These are phyloP conservation scores for Venturia asperata DNA, from an alignment of 2,329 filamentous ascomycete species.

Conservation along the genomic window DNA sequence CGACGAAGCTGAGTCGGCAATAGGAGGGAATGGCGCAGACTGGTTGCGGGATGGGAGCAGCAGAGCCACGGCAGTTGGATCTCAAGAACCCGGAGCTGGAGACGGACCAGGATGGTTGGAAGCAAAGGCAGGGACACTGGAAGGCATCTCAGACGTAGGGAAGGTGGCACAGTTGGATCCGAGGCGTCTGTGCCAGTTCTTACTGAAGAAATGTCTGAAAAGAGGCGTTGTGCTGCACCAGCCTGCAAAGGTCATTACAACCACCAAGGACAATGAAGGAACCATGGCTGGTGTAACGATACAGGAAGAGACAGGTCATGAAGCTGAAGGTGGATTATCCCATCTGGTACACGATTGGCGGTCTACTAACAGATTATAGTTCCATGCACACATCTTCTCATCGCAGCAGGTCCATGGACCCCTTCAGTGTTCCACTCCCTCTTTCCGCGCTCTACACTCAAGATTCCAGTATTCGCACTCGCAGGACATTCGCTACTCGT, in stretches of 20 bases:
- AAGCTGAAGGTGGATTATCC: neutral
- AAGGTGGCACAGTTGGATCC: constrained; percentile 66
- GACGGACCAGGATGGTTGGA: constrained; percentile 53
- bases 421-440: constrained; percentile 55
- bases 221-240: constrained; percentile 61
- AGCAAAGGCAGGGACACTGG: constrained; percentile 46
- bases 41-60: constrained; percentile 62
- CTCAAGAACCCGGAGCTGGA: constrained; percentile 28
- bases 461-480: constrained; percentile 53
- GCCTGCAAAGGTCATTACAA: constrained; percentile 50
- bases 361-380: constrained; percentile 33
- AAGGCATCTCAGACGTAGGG: constrained; percentile 54
- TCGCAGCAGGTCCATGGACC: constrained; percentile 67
- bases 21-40: constrained; percentile 48
- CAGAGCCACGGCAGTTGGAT: constrained; percentile 47
- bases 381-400: constrained; percentile 57
- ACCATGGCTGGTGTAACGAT: constrained; percentile 49
- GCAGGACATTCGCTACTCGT: constrained; percentile 68
- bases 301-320: constrained; percentile 34
- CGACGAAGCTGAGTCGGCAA: constrained; percentile 31
- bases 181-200: constrained; percentile 55
- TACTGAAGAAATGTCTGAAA: constrained; percentile 51
- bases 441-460: constrained; percentile 50
- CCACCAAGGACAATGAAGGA: constrained; percentile 46
- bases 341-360: neutral